Evolutionary conservation across 2,329 filamentous ascomycete species (phyloP).

Genomic region (Fusarium kyushuense): DNA sequence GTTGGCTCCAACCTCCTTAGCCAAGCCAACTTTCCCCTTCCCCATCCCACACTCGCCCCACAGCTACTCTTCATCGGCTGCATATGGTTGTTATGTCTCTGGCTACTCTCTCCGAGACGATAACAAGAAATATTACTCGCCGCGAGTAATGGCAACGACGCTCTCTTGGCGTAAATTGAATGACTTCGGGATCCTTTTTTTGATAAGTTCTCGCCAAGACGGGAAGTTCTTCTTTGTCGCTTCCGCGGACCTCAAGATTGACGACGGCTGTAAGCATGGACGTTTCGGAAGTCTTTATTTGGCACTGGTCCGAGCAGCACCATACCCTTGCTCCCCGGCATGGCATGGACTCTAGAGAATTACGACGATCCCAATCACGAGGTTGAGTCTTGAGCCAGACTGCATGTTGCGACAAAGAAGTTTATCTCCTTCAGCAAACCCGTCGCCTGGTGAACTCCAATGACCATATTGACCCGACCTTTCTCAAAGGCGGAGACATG

Average conservation of each 20-base stretch:
- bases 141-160: conserved; percentile 8
- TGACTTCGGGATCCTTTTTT: conserved; percentile 18
- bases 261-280: neutral
- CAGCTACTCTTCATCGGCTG: neutral
- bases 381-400: neutral
- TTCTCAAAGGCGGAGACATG: neutral
- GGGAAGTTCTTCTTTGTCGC: conserved; percentile 1
- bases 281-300: conserved; percentile 45
- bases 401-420: conserved; percentile 1
- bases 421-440: conserved; percentile 13
- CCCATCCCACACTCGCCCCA: neutral
- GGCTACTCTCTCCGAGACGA: conserved; percentile 8
- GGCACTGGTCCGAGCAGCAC: conserved; percentile 63
- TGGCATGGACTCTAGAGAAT: conserved; percentile 66
- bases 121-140: conserved; percentile 18
- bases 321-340: conserved; percentile 63
- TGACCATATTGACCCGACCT: neutral
- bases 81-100: conserved; percentile 11
- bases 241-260: conserved; percentile 8
- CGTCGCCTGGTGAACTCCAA: conserved; percentile 7
- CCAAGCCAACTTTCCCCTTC: conserved; percentile 13
- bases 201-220: conserved; percentile 6
- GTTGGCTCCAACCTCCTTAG: conserved; percentile 2
- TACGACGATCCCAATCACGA: conserved; percentile 46
- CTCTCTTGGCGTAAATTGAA: conserved; percentile 6